These are phyloP conservation scores for Populus alba DNA, from an alignment of 345 rosid genomes.

Conservation along the genomic window DNA sequence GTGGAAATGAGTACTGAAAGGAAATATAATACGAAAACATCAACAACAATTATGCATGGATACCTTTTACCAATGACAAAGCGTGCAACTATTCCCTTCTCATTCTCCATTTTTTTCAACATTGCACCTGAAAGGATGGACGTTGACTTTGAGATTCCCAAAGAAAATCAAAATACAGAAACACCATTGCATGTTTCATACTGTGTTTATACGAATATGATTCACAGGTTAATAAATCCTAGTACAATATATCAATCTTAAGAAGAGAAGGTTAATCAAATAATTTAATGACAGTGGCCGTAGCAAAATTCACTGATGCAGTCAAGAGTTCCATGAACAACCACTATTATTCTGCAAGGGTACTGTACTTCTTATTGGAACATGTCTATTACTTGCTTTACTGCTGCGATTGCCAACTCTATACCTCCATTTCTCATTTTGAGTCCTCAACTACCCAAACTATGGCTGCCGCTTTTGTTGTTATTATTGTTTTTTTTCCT, in stretches of 20 bases:
- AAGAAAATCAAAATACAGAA: background rate
- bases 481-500: no score
- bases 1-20: background rate
- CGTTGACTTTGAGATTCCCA: background rate
- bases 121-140: conserved; percentile 14
- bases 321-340: background rate
- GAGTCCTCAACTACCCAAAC: no score
- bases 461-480: no score
- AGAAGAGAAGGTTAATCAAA: background rate
- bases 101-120: conserved; percentile 24
- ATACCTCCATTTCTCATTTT: no score
- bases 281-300: background rate
- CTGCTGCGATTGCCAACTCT: no score
- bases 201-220: background rate
- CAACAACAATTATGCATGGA: background rate
- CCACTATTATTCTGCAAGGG: background rate
- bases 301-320: background rate
- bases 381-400: no score
- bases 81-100: conserved; percentile 26
- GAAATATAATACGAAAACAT: background rate
- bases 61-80: conserved; percentile 35
- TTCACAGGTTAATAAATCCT: background rate
- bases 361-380: no score
- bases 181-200: background rate
- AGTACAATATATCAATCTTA: background rate